A percentile compares a stretch with the other conserved stretches of the same genome.
phyloP scores from a whole-genome alignment of 2,329 filamentous ascomycete genomes.

The Sclerotinia glacialis region DNA sequence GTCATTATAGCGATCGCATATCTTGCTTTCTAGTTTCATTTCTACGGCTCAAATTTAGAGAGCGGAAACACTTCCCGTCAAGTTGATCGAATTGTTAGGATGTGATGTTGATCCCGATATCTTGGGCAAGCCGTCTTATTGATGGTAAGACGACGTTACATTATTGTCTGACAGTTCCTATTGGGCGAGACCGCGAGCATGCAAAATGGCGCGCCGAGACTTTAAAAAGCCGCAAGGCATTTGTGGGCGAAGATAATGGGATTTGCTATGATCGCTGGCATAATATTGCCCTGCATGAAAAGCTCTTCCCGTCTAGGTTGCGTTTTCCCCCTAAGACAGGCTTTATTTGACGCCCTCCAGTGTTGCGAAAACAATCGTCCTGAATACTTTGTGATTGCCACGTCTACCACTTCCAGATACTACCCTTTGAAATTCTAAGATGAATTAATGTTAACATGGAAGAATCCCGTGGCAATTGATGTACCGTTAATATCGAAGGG shows the following conservation, averaged over 20 bases:
- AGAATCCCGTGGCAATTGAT: not conserved
- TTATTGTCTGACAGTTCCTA: not conserved
- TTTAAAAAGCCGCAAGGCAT: not conserved
- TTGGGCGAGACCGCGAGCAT: slow-evolving; percentile 6
- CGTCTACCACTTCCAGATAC: not conserved
- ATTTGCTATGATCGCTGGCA: not conserved
- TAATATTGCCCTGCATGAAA: not conserved
- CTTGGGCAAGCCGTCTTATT: not conserved
- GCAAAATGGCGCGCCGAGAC: not conserved
- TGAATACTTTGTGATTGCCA: not conserved
- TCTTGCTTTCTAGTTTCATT: not conserved
- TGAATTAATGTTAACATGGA: not conserved
- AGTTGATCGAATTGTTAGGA: not conserved
- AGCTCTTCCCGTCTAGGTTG: too few relatives aligned
- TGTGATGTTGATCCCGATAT: not conserved
- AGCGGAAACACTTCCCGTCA: too few relatives aligned
- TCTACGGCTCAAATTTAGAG: not conserved
- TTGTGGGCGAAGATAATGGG: not conserved
- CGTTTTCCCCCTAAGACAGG: not conserved
- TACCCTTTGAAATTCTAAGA: not conserved
- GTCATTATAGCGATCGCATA: not conserved
- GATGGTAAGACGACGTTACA: not conserved
- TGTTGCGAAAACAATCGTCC: not conserved
- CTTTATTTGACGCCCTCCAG: not conserved
- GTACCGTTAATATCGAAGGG: not conserved